These are phyloP conservation scores for Elaeis guineensis DNA, from an alignment of 176 grass and related monocot genomes.

Conservation along the genomic window DNA sequence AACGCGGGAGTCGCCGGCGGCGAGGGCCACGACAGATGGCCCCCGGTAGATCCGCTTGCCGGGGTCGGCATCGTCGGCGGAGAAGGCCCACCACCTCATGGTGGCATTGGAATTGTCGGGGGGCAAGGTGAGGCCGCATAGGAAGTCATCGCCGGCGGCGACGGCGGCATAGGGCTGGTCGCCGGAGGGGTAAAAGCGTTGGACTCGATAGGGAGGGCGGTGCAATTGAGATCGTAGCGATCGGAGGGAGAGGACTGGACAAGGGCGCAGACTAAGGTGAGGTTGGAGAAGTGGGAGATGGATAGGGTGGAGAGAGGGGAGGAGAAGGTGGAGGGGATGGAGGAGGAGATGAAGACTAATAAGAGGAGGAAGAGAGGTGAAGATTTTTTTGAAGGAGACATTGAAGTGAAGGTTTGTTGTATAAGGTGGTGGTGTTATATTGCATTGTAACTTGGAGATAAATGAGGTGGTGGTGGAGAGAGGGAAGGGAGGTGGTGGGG, in stretches of 20 bases:
- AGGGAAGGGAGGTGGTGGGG: too few species aligned
- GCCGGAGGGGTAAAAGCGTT: conserved; percentile 12
- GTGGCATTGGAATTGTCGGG: conserved; percentile 22
- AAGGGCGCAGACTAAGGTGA: conserved; percentile 57
- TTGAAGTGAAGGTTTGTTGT: too few species aligned
- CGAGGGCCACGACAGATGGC: conserved; percentile 26
- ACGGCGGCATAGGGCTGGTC: conserved; percentile 50
- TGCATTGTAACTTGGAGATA: too few species aligned
- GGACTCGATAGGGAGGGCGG: conserved; percentile 9
- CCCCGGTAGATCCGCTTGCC: conserved; percentile 57
- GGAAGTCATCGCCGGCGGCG: conserved; percentile 54
- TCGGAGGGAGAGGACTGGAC: not conserved
- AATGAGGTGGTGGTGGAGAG: too few species aligned
- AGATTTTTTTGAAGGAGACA: too few species aligned
- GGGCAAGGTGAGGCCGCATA: conserved; percentile 50
- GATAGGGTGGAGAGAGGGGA: conserved; percentile 49
- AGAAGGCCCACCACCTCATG: conserved; percentile 85
- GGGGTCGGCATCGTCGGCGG: conserved; percentile 12
- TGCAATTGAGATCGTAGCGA: conserved; percentile 52
- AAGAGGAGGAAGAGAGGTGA: not conserved
- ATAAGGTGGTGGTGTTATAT: too few species aligned
- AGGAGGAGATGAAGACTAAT: not conserved
- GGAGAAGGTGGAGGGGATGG: conserved; percentile 7
- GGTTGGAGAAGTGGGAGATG: conserved; percentile 29
- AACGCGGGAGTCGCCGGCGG: conserved; percentile 55